Base-by-base conservation (phyloP, 2,329 filamentous ascomycete species). In the Tolypocladium ovalisporum region DNA sequence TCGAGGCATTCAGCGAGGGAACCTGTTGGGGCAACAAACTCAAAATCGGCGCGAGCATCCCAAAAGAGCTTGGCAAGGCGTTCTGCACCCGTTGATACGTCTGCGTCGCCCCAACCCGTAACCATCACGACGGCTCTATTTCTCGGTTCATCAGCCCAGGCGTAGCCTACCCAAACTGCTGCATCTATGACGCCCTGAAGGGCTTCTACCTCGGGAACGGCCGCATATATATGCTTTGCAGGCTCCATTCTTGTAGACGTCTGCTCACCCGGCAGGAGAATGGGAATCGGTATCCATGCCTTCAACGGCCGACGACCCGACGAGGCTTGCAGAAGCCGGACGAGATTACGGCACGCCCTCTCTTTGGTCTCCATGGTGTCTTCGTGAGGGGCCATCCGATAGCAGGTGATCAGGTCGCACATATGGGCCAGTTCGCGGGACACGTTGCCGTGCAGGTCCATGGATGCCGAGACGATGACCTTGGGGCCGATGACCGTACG, bases 401-500 rank as follows among this genome's bases (percentile, higher is more conserved):
- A 81, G 62, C 79, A 81, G 2, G 79, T 81, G 24, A 81, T 73
- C 9, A 81, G 62, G 61, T 81, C 79, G 3, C 72, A 73, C 67
- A 75, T 72, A 60, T 81, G 77, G 2, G 70, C 77, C 17, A 81
- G 68, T 44, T 73, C 67, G 7, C 71, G 70, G 10, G 78, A 80
- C 9, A 82, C 78, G 60, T 82, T 81, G 3, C 79, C 79, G 62
- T 82, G 79, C 22, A 82, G 67, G 62, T 82, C 79, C 79, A 81
- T 81, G 0, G 77, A 80, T 0, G 79, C 76, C 1, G 78, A 80
- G 7, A 81, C 75, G 15, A 81, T 57, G 9, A 77, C 75, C 24
- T 73, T 63, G 0, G 72, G 65, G 0, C 79, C 79, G 24, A 80
- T 71, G 3, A 79, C 73, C 0, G 54, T 58, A 2, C 79, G 70